phyloP scores from a whole-genome alignment of 2,329 filamentous ascomycete genomes.

The Aspergillus pseudotamarii region DNA sequence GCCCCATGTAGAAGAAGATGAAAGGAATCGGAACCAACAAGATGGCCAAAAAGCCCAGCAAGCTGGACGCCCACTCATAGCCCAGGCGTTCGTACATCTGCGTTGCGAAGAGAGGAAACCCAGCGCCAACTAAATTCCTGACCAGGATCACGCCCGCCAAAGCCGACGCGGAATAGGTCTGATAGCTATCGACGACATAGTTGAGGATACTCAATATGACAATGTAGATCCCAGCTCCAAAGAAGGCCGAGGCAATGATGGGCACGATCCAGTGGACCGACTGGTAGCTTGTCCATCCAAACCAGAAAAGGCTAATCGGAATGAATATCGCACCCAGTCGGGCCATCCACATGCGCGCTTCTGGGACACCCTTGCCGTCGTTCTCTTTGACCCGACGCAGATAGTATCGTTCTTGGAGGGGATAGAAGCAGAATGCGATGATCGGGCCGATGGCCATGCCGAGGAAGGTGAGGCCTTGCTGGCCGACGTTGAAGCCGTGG shows the following conservation, averaged over 20 bases:
- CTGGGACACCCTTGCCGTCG: slow-evolving; percentile 58
- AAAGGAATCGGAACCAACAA: slow-evolving; percentile 42
- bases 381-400: slow-evolving; percentile 45
- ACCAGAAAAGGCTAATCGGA: slow-evolving; percentile 68
- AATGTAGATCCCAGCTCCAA: slow-evolving; percentile 71
- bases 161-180: slow-evolving; percentile 70
- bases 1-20: slow-evolving; percentile 41
- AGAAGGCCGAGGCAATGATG: slow-evolving; percentile 65
- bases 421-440: slow-evolving; percentile 59
- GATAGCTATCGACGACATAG: slow-evolving; percentile 74
- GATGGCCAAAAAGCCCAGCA: slow-evolving; percentile 43
- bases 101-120: slow-evolving; percentile 37
- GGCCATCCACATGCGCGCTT: slow-evolving; percentile 68
- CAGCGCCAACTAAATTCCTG: slow-evolving; percentile 59
- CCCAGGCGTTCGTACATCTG: slow-evolving; percentile 41
- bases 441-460: slow-evolving; percentile 64
- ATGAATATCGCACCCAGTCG: slow-evolving; percentile 62
- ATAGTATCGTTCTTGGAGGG: slow-evolving; percentile 49
- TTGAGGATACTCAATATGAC: slow-evolving; percentile 76
- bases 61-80: slow-evolving; percentile 41
- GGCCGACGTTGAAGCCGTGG: slow-evolving; percentile 58
- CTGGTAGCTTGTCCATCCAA: slow-evolving; percentile 66
- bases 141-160: slow-evolving; percentile 77
- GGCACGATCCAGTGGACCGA: slow-evolving; percentile 68
- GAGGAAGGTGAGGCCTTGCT: slow-evolving; percentile 59